Base-by-base conservation (phyloP, 331 rosid species). In the Dryas integrifolia region DNA sequence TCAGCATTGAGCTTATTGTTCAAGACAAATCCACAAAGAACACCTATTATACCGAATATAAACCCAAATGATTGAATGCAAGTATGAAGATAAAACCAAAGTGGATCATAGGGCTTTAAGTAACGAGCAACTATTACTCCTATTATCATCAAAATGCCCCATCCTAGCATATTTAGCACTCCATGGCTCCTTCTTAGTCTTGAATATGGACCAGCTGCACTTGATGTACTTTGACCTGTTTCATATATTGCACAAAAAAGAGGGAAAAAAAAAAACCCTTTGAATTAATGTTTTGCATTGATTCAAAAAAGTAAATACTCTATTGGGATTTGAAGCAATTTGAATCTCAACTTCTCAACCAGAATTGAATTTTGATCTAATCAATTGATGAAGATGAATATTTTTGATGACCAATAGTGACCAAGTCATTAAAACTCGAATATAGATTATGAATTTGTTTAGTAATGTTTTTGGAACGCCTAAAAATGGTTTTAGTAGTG, bases 121-220 rank as follows among this genome's bases (percentile, higher is more conserved):
- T 91, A 64, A 9, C 97, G 85, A 30, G 92, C 92, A 69, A 85
- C 79, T 38, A 88, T 82, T 45, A 89, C 79, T 69, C 97, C 97
- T 77, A 91, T 81, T 73, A 88, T 82, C 53, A 85, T 76, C 18
- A 88, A 58, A 30, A 88, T 84, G 24, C 24, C 24, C 24, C 24
- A 91, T 70, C 95, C 97, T 39, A 88, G 10, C 49, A 85, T 91
- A 41, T 85, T 88, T 76, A 91, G 65, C 61, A 78, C 35, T 67
- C 97, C 97, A 77, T 91, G 97, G 82, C 83, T 81, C 73, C 85
- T 85, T 45, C 85, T 87, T 21, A 91, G 81, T 72, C 63, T 82
- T 62, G 39, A 7, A 38, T 71, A 26, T 15, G 85, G 59, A 11
- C 26, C 65, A 5, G 12, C 39, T 7, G 58, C 0, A 16, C 58